These are phyloP conservation scores for Senna siamea DNA, from an alignment of 306 rosid genomes.

Conservation along the genomic window DNA sequence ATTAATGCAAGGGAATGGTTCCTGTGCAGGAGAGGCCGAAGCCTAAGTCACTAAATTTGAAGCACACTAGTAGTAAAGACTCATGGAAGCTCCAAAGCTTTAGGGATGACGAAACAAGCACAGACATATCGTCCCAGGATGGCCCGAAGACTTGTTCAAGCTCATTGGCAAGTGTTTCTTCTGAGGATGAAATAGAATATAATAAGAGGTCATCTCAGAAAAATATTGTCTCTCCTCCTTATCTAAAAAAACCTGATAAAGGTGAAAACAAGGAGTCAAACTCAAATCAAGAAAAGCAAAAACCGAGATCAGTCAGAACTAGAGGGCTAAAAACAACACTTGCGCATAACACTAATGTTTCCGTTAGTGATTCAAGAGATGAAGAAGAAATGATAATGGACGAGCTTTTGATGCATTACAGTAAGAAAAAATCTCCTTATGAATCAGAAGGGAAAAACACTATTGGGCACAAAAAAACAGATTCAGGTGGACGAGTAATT, in stretches of 20 bases:
- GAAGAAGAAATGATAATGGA: constrained; percentile 36
- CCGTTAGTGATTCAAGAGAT: neutral
- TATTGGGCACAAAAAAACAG: constrained; percentile 25
- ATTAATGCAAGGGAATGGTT: constrained; percentile 21
- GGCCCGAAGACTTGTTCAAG: constrained; percentile 49
- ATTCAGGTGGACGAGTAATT: neutral
- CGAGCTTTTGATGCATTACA: constrained; percentile 37
- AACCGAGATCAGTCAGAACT: constrained; percentile 70
- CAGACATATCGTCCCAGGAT: constrained; percentile 51
- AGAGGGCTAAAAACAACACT: constrained; percentile 45
- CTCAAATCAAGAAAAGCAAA: constrained; percentile 47
- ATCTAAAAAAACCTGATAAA: constrained; percentile 44
- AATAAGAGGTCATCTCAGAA: constrained; percentile 43
- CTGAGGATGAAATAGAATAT: constrained; percentile 56
- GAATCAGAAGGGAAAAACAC: constrained; percentile 14
- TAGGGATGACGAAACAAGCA: constrained; percentile 59
- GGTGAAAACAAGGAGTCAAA: constrained; percentile 45
- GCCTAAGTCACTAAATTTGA: constrained; percentile 12
- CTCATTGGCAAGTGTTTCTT: constrained; percentile 53
- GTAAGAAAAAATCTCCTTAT: constrained; percentile 27
- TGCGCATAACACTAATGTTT: neutral
- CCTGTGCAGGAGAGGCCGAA: constrained; percentile 46
- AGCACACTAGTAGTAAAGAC: constrained; percentile 26
- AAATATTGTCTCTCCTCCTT: constrained; percentile 50
- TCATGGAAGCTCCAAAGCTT: constrained; percentile 49